These are phyloP conservation scores for Aspergillus conjunctus DNA, from an alignment of 495 filamentous ascomycete species.

Conservation along the genomic window DNA sequence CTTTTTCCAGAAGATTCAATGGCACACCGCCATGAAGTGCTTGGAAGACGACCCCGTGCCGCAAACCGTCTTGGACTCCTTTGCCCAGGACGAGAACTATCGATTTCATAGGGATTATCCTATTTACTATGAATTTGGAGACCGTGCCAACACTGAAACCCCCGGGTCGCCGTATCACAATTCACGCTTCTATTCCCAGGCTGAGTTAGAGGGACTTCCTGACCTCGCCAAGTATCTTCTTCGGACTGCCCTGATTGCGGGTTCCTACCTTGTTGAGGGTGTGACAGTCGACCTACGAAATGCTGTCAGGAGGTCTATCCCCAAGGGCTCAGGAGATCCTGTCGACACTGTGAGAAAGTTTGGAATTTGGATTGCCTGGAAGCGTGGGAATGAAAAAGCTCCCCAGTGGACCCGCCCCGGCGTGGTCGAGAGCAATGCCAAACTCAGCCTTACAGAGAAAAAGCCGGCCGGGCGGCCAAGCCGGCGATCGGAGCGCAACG, in stretches of 20 bases:
- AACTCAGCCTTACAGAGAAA: conserved; percentile 46
- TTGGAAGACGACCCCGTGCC: conserved; percentile 69
- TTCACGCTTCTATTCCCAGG: conserved; percentile 65
- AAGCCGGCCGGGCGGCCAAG: conserved; percentile 47
- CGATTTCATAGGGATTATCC: conserved; percentile 57
- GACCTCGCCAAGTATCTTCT: conserved; percentile 66
- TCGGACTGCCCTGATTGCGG: conserved; percentile 67
- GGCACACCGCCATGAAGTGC: conserved; percentile 70
- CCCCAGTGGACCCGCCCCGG: conserved; percentile 65
- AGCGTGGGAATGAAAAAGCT: conserved; percentile 68
- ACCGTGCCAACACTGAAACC: conserved; percentile 51
- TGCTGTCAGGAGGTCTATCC: conserved; percentile 65
- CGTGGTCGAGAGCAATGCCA: conserved; percentile 47
- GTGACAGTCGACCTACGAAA: conserved; percentile 58
- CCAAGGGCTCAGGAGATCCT: conserved; percentile 63
- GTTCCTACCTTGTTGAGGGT: conserved; percentile 62
- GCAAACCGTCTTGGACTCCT: conserved; percentile 53
- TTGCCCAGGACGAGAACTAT: conserved; percentile 56
- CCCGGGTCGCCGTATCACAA: conserved; percentile 54
- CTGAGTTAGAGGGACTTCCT: conserved; percentile 68
- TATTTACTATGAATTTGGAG: conserved; percentile 61
- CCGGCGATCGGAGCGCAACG: conserved; percentile 49
- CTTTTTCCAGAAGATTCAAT: conserved; percentile 74
- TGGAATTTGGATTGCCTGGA: conserved; percentile 74
- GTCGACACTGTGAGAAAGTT: conserved; percentile 62